phyloP scores from a whole-genome alignment of 2,329 filamentous ascomycete species.

The Lizonia empirigonia region DNA sequence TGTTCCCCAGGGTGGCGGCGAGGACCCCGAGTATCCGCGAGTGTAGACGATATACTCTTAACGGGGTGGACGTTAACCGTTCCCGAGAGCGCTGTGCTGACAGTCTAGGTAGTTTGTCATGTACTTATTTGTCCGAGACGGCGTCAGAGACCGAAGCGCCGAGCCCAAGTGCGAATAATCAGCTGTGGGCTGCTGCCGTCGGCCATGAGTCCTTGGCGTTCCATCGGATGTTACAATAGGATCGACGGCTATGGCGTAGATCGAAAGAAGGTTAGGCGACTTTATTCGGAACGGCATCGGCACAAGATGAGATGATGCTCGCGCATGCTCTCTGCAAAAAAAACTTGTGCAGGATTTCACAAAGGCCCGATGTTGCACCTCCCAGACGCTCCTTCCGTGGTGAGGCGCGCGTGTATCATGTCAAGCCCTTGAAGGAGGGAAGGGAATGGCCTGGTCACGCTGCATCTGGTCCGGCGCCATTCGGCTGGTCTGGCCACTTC shows the following conservation, averaged over 20 bases:
- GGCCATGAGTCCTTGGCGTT: constrained; percentile 17
- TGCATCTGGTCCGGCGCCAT: constrained; percentile 13
- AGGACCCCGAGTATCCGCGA: too few relatives aligned
- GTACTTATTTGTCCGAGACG: background rate
- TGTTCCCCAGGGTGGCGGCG: constrained; percentile 17
- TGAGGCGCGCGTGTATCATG: constrained; percentile 8
- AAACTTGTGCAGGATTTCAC: background rate
- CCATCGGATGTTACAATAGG: constrained; percentile 15
- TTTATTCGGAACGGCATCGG: constrained; percentile 21
- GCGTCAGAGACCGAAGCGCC: constrained; percentile 6
- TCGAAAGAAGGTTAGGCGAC: constrained; percentile 15
- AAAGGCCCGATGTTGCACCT: constrained; percentile 9
- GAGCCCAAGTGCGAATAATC: background rate
- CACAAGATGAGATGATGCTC: constrained; percentile 9
- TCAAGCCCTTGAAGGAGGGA: constrained; percentile 4
- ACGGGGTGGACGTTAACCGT: too few relatives aligned
- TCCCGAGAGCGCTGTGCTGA: constrained; percentile 9
- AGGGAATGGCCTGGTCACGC: constrained; percentile 5
- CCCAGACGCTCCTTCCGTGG: constrained; percentile 4
- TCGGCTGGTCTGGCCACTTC: constrained; percentile 32
- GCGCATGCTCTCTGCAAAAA: constrained; percentile 5
- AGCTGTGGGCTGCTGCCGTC: background rate
- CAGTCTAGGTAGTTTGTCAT: background rate
- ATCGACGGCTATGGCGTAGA: constrained; percentile 32
- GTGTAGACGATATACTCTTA: too few relatives aligned